Base-by-base conservation (phyloP, 768 basidiomycete genomes). In the Kwoniella mangroviensis region DNA sequence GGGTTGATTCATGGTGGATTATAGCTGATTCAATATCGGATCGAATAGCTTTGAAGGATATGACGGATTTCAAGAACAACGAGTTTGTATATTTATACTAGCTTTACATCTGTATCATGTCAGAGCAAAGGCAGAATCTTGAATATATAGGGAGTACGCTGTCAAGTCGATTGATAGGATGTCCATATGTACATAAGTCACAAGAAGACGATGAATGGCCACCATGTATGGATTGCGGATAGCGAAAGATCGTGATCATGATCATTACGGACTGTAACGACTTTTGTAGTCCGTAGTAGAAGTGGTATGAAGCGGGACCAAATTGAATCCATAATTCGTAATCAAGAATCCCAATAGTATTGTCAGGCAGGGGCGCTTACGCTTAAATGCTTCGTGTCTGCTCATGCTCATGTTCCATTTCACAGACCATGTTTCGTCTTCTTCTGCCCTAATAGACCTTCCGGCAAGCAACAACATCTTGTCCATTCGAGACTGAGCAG, bases 31-130 rank as follows among this genome's bases (percentile, higher is more conserved):
- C 1, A 3, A 26, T 26, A 2, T 21, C 2, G 53, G 24, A 55
- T 21, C 21, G 15, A n/a, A n/a, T 34, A 64, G 71, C 71, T 42
- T 53, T 72, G 17, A 34, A 63, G 12, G 68, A 73, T 26, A 45
- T 66, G 64, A 73, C 68, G 24, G 72, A 73, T 24, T 56, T 57
- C 61, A 54, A 69, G 64, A 73, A 73, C 58, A 68, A 73, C 61
- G 72, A 72, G 62, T 65, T 70, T 43, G 64, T 65, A 17, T 66
- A 70, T 42, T 21, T 58, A 28, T 70, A 65, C 63, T 70, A 34
- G 34, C 1, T 34, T 34, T 34, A 34, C 34, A 34, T 34, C 34
- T 34, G 6, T 34, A 34, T 34, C 34, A 1, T 49, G 45, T 49
- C 12, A 49, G 45, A 19, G 45, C 45, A 49, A 49, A 19, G 45